Evolutionary conservation across 139 green algal species (phyloP), one percentile per base, ranked within the genome.

Genomic region (Parachlorella kessleri): DNA sequence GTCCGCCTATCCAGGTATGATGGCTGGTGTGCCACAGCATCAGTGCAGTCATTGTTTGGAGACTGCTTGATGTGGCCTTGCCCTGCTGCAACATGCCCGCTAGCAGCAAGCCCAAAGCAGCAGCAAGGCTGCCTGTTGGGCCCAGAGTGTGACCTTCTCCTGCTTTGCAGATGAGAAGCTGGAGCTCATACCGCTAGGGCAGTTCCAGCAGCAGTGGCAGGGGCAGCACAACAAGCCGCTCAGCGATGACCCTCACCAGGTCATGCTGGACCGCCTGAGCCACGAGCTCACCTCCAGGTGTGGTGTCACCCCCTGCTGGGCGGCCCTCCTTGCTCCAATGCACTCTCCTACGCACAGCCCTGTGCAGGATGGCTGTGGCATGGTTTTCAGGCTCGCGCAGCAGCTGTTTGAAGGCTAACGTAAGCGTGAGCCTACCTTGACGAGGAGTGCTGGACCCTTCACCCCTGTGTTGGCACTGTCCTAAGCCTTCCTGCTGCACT

Each of bases 1-100:
- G 30, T 93, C 88, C 40, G 78, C 81, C 33, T 88, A 90, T 73
- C 73, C 76, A 64, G 85, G 91, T 6, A 48, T 68, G 42, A 48
- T 74, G 66, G 75, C 69, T 8, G 6, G 59, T 36, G 26, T 14
- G 23, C 28, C 32, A 18, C 10, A 18, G 32, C 65, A 8, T 6
- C 35, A 2, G 40, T 33, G 7, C 40, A 6, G 2, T 40, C n/a
- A 33, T 18, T 18, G 48, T 18, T 18, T 18, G 48, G 10, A 10
- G 10, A 18, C 48, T 59, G 10, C 10, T 18, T 59, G 10, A 10
- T 59, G 10, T 59, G 10, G 59, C 59, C 59, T 33, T 33, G 10
- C 26, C 59, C 26, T 33, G 59, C 59, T 68, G 6, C 21, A 30
- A 30, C 21, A 30, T 18, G 23, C 9, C 23, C 59, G 26, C 59